Evolutionary conservation across 768 basidiomycete genomes (phyloP), one percentile per base, ranked within the genome.

Genomic region (Auricularia sp.): DNA sequence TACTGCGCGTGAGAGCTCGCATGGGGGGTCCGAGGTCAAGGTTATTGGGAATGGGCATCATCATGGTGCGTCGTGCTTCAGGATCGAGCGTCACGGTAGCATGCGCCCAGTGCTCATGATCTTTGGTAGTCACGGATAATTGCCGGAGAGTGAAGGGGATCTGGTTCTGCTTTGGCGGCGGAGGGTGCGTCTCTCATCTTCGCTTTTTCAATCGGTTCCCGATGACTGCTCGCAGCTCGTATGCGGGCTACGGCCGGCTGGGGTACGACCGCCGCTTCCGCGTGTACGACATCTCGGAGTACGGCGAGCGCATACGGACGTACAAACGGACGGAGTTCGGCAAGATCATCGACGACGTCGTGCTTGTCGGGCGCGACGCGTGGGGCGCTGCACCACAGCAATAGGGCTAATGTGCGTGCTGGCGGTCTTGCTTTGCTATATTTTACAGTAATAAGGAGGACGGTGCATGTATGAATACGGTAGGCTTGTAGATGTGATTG

Each of bases 231-330:
- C 10, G 36, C 65, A 89, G 87, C 5, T 91, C 90, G 5, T 93
- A 90, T 72, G 87, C 88, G 39, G 91, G 87, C 42, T 94, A 93
- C 67, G 83, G 91, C 18, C 87, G 83, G 72, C 70, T 88, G 62
- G 92, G 90, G 14, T 97, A 98, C 72, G 91, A 97, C 74, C 85
- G 95, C 18, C 83, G 96, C 51, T 93, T 96, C 81, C 81, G 96
- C 7, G 78, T 98, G 56, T 98, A 88, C 74, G 85, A 93, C 33
- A 81, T 98, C 62, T 88, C 87, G 18, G 86, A 93, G 66, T 98
- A 83, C 69, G 96, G 96, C 56, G 96, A 98, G 80, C 94, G 85
- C 5, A 91, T 98, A 72, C 78, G 81, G 72, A 96, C 96, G 43
- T 85, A 90, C 74, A 97, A 97, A 75, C 84, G 86, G 44, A 86